phyloP scores from a whole-genome alignment of 768 basidiomycete species.

The Postia placenta region DNA sequence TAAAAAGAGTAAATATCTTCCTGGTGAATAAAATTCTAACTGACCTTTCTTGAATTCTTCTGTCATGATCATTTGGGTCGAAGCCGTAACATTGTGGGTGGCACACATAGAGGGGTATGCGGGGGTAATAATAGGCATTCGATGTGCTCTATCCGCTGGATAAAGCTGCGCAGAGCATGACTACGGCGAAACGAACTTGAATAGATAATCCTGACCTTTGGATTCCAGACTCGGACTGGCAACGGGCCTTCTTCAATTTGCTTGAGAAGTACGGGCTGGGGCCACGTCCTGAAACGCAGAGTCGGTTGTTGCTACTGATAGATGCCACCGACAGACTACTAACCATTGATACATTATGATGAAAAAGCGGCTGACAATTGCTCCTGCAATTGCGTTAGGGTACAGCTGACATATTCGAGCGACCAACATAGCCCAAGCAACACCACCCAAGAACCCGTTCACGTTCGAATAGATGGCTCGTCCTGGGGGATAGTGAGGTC shows the following conservation, averaged over 20 bases:
- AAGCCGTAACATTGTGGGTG: constrained; percentile 95
- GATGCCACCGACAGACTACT: constrained; percentile 20
- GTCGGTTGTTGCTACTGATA: constrained; percentile 2
- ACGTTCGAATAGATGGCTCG: constrained; percentile 98
- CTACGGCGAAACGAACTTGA: background rate
- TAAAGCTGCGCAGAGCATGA: constrained; percentile 54
- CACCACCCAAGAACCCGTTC: constrained; percentile 95
- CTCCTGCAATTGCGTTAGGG: constrained; percentile 89
- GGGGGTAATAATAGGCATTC: constrained; percentile 99
- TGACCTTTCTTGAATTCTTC: constrained; percentile 91
- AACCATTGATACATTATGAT: constrained; percentile 98
- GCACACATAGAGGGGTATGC: constrained; percentile 99
- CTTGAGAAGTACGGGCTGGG: constrained; percentile 94
- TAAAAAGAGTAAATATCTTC: constrained; percentile 3
- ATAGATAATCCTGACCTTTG: constrained; percentile 50
- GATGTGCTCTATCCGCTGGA: constrained; percentile 87
- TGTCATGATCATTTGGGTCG: constrained; percentile 94
- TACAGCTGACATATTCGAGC: constrained; percentile 98
- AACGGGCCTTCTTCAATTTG: constrained; percentile 94
- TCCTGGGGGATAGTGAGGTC: constrained; percentile 40
- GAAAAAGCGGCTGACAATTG: constrained; percentile 96
- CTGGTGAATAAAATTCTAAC: background rate
- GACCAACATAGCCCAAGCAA: constrained; percentile 98
- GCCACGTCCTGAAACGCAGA: constrained; percentile 76
- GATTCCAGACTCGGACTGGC: constrained; percentile 97